phyloP scores from a whole-genome alignment of 768 basidiomycete genomes.

The Clathrus columnatus region DNA sequence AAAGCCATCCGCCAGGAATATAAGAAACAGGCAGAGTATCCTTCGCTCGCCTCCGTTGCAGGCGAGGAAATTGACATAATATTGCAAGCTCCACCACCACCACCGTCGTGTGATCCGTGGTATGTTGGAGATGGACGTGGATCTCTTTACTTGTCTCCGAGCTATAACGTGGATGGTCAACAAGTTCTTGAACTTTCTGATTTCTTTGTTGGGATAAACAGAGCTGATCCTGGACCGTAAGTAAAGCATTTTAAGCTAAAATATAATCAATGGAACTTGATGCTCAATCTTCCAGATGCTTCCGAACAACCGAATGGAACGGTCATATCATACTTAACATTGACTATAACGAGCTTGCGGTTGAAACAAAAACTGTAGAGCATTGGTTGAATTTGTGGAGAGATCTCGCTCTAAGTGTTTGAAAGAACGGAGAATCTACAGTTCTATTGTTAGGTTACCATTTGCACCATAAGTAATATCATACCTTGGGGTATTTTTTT shows the following conservation, averaged over 20 bases:
- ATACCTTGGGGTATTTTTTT: no score
- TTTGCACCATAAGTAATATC: no score
- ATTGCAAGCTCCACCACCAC: not conserved
- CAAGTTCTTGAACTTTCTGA: constrained; percentile 11
- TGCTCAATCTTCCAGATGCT: no score
- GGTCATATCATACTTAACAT: no score
- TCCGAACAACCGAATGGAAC: no score
- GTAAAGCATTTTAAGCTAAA: constrained; percentile 4
- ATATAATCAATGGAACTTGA: no score
- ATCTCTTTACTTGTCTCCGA: constrained; percentile 12
- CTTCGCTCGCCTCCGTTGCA: constrained; percentile 14
- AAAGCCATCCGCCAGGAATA: constrained; percentile 12
- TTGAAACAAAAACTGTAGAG: no score
- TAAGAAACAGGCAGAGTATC: constrained; percentile 11
- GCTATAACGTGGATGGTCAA: constrained; percentile 1
- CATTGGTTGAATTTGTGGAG: no score
- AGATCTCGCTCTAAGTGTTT: no score
- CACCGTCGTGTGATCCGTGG: constrained; percentile 14
- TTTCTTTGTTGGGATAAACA: constrained; percentile 19
- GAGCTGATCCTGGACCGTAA: constrained; percentile 21
- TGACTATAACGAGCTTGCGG: no score
- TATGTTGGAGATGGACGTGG: constrained; percentile 18
- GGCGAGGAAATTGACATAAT: constrained; percentile 16
- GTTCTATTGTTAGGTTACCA: no score
- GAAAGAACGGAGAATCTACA: no score